These are phyloP conservation scores for Iberis pinnata DNA, from an alignment of 345 rosid species.

Conservation along the genomic window DNA sequence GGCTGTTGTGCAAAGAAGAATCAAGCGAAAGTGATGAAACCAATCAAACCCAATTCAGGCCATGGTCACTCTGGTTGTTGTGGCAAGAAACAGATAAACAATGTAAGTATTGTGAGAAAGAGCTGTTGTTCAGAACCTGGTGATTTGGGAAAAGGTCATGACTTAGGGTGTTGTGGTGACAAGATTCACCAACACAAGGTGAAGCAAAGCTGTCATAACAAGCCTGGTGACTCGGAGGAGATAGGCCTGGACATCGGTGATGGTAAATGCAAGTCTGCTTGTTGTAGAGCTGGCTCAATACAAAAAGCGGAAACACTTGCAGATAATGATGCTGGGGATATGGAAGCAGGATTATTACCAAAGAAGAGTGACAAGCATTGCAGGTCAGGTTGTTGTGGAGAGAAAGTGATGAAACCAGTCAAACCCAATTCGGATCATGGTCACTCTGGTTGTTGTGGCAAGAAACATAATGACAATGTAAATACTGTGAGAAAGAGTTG, in stretches of 20 bases:
- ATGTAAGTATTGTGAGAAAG: constrained; percentile 7
- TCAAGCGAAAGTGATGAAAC: no score
- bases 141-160: no score
- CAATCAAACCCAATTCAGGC: no score
- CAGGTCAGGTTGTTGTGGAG: constrained; percentile 24
- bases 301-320: no score
- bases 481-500: constrained; percentile 9
- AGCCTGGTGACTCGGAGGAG: constrained; percentile 1
- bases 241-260: constrained; percentile 4
- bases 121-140: no score
- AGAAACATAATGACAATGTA: constrained; percentile 20
- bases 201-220: constrained; percentile 23
- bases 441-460: constrained; percentile 28
- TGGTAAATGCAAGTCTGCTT: constrained; percentile 16
- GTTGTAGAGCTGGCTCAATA: constrained; percentile 18
- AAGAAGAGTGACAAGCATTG: constrained; percentile 20
- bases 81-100: neutral
- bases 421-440: constrained; percentile 9
- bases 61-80: no score
- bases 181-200: constrained; percentile 11
- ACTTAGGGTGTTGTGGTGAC: no score
- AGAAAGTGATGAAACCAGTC: constrained; percentile 5
- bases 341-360: constrained; percentile 25
- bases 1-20: no score
- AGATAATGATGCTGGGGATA: constrained; percentile 15